A percentile compares a stretch with the other conserved stretches of the same genome.
Conservation (phyloP, 2,329 filamentous ascomycete species). For the Aspergillus sp. region DNA sequence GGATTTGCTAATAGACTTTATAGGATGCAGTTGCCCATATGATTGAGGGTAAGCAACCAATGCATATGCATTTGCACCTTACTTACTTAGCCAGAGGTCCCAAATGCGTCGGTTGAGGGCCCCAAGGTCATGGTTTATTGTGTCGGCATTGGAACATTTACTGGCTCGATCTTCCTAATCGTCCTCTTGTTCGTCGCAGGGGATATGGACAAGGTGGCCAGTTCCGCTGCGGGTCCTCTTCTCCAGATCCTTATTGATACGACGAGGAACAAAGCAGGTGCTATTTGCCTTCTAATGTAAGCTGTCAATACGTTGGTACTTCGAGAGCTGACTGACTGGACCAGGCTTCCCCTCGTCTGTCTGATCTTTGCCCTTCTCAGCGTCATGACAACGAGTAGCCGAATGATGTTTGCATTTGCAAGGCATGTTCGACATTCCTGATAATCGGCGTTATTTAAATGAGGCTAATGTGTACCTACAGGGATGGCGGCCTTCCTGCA, state of each 20-base stretch:
- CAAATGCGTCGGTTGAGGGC: constrained; percentile 52
- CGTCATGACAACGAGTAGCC: constrained; percentile 37
- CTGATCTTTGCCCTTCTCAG: constrained; percentile 33
- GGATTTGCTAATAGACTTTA: neutral
- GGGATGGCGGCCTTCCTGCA: constrained; percentile 66
- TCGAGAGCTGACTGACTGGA: neutral
- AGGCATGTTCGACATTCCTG: neutral
- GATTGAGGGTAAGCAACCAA: constrained; percentile 43
- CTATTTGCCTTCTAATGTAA: constrained; percentile 64
- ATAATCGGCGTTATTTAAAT: too few species aligned
- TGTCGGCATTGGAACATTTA: constrained; percentile 62
- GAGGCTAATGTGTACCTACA: too few species aligned
- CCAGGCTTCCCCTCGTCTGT: constrained; percentile 31
- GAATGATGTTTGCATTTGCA: constrained; percentile 37
- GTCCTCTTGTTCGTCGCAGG: constrained; percentile 65
- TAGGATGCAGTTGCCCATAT: constrained; percentile 51
- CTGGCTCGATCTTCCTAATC: constrained; percentile 63
- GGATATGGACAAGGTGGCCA: constrained; percentile 57
- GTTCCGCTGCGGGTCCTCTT: constrained; percentile 57
- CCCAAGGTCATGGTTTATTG: constrained; percentile 68
- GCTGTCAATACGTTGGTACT: neutral
- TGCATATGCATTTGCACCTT: neutral
- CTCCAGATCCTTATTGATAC: constrained; percentile 64
- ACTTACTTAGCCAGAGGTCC: constrained; percentile 35
- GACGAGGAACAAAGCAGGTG: constrained; percentile 61